Base-by-base conservation (phyloP, 108 stramenopile genomes). In the Cyclotella cryptica region DNA sequence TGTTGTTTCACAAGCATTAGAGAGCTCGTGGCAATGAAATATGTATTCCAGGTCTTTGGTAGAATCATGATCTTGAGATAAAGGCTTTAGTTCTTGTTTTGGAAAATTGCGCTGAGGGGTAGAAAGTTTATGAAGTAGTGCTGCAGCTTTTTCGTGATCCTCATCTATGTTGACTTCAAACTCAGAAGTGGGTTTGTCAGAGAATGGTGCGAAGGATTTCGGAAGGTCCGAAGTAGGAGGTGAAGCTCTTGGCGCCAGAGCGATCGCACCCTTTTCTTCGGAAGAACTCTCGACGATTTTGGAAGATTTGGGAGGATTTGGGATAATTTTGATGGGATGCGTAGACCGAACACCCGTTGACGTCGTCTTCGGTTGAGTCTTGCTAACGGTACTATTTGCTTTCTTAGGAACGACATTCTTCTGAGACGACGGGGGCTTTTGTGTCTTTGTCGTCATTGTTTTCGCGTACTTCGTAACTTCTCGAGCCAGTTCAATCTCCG, bases 1-100 rank as follows among this genome's bases (percentile, higher is more conserved):
- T 10, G 81, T 75, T n/a, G 75, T 66, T 67, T 75, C 81, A 0
- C 63, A 61, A 11, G 3, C 19, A 44, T 81, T 58, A 21, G 73
- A 81, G 52, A 63, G 51, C 35, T 71, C 67, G 24, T 57, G 55
- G n/a, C 49, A 35, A 26, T 54, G 21, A 17, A 53, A 35, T 8
- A 54, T 54, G 19, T 42, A 71, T 15, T 46, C 40, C 10, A 71
- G 40, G 21, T 71, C 52, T 57, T 35, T 51, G 21, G 67, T 29
- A 21, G 69, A 45, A 70, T 60, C 3, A 64, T 42, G 29, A 9
- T 68, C 49, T 68, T 68, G 67, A 30, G 49, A 68, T 0, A 68
- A 30, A 12, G 30, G 17, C 22, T n/a, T 73, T 45, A 30, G 29
- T 76, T 60, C 22, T 46, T 49, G 14, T 53, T 65, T 66, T 75